A percentile compares a stretch with the other conserved stretches of the same genome.
Conservation (phyloP, 306 rosid genomes). For the Cicer arietinum region DNA sequence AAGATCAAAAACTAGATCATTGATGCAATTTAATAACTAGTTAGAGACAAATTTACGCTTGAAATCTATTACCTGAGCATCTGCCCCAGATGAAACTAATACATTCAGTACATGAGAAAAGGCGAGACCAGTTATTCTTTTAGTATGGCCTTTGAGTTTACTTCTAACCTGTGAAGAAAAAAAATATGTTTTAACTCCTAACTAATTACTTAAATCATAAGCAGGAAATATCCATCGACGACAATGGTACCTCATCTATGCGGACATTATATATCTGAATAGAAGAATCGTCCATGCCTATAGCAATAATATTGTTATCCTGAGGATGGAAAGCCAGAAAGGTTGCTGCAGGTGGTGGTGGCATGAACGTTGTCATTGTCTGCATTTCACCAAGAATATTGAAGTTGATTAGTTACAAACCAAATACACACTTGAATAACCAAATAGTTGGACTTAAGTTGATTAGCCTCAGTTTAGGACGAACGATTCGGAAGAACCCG, state of each 20-base stretch:
- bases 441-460: too few relatives aligned
- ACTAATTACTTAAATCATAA: constrained; percentile 41
- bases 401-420: constrained; percentile 45
- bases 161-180: constrained; percentile 78
- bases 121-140: constrained; percentile 94
- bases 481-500: too few relatives aligned
- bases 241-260: constrained; percentile 80
- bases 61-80: constrained; percentile 76
- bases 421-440: constrained; percentile 24
- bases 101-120: constrained; percentile 86
- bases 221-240: constrained; percentile 31
- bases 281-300: constrained; percentile 97
- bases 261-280: constrained; percentile 97
- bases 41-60: constrained; percentile 17
- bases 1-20: constrained; percentile 10
- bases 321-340: constrained; percentile 98
- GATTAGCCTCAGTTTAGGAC: too few relatives aligned
- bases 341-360: constrained; percentile 97
- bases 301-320: constrained; percentile 95
- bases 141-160: constrained; percentile 96
- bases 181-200: constrained; percentile 31
- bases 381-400: constrained; percentile 54
- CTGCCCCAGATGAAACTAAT: constrained; percentile 96
- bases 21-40: constrained; percentile 9
- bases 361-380: constrained; percentile 99